These are phyloP conservation scores for Stachybotrys chlorohalonatus DNA, from an alignment of 2,329 filamentous ascomycete species.

Conservation along the genomic window DNA sequence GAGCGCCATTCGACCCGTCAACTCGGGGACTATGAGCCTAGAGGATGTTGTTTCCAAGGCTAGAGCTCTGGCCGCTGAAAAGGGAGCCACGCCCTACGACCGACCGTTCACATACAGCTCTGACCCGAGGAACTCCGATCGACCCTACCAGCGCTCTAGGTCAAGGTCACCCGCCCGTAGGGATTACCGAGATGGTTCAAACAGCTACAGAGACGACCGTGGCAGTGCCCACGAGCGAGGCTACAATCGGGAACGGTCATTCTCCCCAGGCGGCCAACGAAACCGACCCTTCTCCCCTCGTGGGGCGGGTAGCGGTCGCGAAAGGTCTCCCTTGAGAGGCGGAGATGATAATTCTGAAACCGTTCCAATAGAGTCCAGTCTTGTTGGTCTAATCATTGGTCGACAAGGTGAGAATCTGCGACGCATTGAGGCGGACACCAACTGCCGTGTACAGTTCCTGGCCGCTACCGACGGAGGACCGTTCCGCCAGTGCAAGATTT, in stretches of 20 bases:
- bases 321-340: conserved; percentile 49
- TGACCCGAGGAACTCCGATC: conserved; percentile 23
- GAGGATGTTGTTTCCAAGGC: conserved; percentile 79
- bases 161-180: conserved; percentile 70
- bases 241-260: conserved; percentile 60
- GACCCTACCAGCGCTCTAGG: conserved; percentile 55
- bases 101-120: conserved; percentile 38
- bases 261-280: conserved; percentile 50
- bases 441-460: conserved; percentile 80
- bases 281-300: conserved; percentile 52
- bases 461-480: conserved; percentile 65
- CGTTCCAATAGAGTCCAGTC: conserved; percentile 75
- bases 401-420: conserved; percentile 82
- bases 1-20: conserved; percentile 69
- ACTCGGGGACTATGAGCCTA: conserved; percentile 73
- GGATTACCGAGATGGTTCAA: conserved; percentile 65
- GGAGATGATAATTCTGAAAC: conserved; percentile 67
- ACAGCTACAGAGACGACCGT: conserved; percentile 79
- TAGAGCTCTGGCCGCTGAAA: conserved; percentile 71
- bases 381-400: conserved; percentile 86
- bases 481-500: conserved; percentile 78
- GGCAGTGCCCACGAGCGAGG: conserved; percentile 35
- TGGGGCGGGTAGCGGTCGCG: conserved; percentile 37
- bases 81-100: conserved; percentile 59
- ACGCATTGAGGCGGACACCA: conserved; percentile 73